phyloP scores from a whole-genome alignment of 352 stramenopile species.

The Globisporangium apiculatum region DNA sequence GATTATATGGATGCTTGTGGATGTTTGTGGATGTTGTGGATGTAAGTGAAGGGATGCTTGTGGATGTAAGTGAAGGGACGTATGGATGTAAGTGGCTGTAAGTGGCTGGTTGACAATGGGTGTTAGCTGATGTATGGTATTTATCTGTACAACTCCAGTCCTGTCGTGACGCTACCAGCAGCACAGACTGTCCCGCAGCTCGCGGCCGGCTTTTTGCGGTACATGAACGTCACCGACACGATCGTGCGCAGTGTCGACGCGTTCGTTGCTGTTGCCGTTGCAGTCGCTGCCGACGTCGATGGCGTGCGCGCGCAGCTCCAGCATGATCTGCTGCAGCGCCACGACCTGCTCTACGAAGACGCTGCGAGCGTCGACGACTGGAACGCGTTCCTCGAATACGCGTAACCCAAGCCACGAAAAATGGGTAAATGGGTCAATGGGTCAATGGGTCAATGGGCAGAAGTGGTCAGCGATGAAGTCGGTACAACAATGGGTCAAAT shows the following conservation, averaged over 20 bases:
- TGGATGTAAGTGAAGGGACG: no score
- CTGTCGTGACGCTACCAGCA: slow-evolving; percentile 47
- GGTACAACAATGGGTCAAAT: no score
- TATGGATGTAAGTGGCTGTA: not conserved
- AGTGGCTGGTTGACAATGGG: not conserved
- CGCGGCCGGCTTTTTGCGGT: slow-evolving; percentile 49
- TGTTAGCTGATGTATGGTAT: no score
- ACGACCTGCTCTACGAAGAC: slow-evolving; percentile 18
- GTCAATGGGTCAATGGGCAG: no score
- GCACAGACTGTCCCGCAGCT: slow-evolving; percentile 50
- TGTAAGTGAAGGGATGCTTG: no score
- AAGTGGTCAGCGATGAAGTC: no score
- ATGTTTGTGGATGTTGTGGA: no score
- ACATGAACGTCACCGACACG: slow-evolving; percentile 38
- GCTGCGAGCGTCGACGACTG: slow-evolving; percentile 21
- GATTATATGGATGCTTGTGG: no score
- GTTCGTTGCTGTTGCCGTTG: slow-evolving; percentile 29
- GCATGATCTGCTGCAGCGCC: slow-evolving; percentile 7
- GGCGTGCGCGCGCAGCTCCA: slow-evolving; percentile 4
- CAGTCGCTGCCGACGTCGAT: slow-evolving; percentile 21
- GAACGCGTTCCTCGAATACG: slow-evolving; percentile 23
- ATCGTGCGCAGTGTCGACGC: slow-evolving; percentile 31
- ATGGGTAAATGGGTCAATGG: no score
- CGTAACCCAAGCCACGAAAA: no score
- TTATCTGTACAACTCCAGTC: slow-evolving; percentile 13